A percentile compares a stretch with the other conserved stretches of the same genome.
Conservation (phyloP, 371 early-diverging fungal genomes). For the Conidiobolus incongruus region DNA sequence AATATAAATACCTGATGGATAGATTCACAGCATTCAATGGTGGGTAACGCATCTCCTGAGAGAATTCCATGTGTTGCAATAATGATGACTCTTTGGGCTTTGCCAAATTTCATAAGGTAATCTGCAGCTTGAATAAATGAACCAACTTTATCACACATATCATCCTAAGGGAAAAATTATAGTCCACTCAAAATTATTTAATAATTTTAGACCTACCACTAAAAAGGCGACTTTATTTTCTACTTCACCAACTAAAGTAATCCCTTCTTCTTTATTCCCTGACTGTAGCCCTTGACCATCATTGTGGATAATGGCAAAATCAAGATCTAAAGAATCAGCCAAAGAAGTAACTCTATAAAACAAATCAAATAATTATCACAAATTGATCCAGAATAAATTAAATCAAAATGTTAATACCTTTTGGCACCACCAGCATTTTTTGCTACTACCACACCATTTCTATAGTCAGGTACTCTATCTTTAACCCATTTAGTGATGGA, state of each 20-base stretch:
- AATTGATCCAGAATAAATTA: neutral
- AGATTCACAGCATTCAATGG: slow-evolving; percentile 63
- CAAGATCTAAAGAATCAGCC: slow-evolving; percentile 79
- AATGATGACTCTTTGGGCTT: slow-evolving; percentile 66
- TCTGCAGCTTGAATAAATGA: slow-evolving; percentile 85
- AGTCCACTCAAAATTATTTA: neutral
- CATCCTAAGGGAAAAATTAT: slow-evolving; percentile 30
- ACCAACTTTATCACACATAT: slow-evolving; percentile 66
- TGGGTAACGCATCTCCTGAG: slow-evolving; percentile 56
- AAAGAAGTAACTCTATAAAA: slow-evolving; percentile 72
- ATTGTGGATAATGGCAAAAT: slow-evolving; percentile 90
- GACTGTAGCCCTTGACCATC: slow-evolving; percentile 12
- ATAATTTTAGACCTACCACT: slow-evolving; percentile 25
- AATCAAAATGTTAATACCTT: slow-evolving; percentile 22
- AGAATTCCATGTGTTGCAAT: slow-evolving; percentile 90
- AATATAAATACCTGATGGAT: slow-evolving; percentile 40
- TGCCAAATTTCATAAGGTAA: slow-evolving; percentile 59
- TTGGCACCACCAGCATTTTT: slow-evolving; percentile 97
- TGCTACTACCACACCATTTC: slow-evolving; percentile 67
- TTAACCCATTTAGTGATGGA: slow-evolving; percentile 71
- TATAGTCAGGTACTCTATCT: slow-evolving; percentile 50
- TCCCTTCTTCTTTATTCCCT: neutral
- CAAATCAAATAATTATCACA: neutral
- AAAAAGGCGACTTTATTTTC: slow-evolving; percentile 67
- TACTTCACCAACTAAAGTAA: slow-evolving; percentile 87